Conservation (phyloP, 352 stramenopile genomes). For the Aphanomyces astaci region DNA sequence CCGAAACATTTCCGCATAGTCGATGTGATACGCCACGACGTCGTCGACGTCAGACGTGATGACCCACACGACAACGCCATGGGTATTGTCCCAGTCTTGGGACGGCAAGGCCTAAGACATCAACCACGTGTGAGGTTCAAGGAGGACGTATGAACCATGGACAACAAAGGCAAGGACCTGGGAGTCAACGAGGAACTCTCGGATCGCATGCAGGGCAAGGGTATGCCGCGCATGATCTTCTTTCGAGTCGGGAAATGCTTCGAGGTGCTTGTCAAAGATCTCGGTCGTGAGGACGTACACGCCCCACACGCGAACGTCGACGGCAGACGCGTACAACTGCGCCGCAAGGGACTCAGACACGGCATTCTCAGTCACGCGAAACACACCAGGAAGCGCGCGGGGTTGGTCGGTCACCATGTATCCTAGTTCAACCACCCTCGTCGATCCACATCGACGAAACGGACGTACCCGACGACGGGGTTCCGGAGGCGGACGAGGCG, state of each 20-base stretch:
- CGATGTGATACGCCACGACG: slow-evolving; percentile 61
- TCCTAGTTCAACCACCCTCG: slow-evolving; percentile 23
- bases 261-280: slow-evolving; percentile 23
- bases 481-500: neutral
- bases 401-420: slow-evolving; percentile 44
- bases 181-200: slow-evolving; percentile 44
- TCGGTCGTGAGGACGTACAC: slow-evolving; percentile 43
- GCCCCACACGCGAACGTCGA: slow-evolving; percentile 51
- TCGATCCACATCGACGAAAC: neutral
- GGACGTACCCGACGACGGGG: neutral
- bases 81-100: slow-evolving; percentile 33
- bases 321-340: slow-evolving; percentile 47
- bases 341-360: slow-evolving; percentile 40
- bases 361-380: slow-evolving; percentile 42
- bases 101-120: slow-evolving; percentile 27
- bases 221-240: slow-evolving; percentile 32
- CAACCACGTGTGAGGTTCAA: too few species aligned
- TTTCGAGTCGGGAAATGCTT: slow-evolving; percentile 5
- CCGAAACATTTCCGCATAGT: slow-evolving; percentile 64
- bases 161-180: neutral
- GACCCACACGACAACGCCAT: slow-evolving; percentile 60
- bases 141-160: neutral
- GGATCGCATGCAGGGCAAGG: slow-evolving; percentile 37
- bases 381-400: slow-evolving; percentile 28
- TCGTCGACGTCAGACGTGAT: slow-evolving; percentile 54